A percentile compares a stretch with the other conserved stretches of the same genome.
phyloP scores from a whole-genome alignment of 768 basidiomycete species.

The Porpolomopsis calyptriformis region DNA sequence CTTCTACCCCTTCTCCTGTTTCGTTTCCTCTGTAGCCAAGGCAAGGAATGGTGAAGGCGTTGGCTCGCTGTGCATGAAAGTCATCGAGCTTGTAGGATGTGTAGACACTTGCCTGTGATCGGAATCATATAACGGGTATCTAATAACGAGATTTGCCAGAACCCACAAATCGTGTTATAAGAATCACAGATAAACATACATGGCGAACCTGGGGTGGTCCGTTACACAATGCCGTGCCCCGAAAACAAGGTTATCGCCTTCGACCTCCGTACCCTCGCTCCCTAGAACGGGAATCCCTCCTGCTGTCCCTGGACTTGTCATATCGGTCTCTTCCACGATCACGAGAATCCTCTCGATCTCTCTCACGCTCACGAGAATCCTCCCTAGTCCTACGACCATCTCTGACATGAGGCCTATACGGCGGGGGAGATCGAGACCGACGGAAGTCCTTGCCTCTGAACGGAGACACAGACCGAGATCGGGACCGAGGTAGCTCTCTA shows the following conservation, averaged over 20 bases:
- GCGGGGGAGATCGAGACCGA: slow-evolving; percentile 16
- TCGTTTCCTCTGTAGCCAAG: no score
- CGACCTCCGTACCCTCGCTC: background rate
- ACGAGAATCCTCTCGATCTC: background rate
- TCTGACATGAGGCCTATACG: background rate
- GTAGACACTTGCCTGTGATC: no score
- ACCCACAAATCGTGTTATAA: no score
- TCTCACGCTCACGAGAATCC: background rate
- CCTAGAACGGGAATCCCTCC: background rate
- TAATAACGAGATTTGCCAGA: no score
- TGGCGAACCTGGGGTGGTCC: no score
- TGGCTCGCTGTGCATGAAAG: no score
- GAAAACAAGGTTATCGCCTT: background rate
- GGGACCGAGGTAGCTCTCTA: slow-evolving; percentile 3
- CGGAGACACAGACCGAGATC: slow-evolving; percentile 13
- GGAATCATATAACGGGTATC: no score
- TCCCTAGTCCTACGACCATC: slow-evolving; percentile 4
- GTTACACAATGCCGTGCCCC: no score
- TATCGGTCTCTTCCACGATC: background rate
- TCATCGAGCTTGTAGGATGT: no score
- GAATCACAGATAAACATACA: no score
- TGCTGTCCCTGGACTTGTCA: background rate
- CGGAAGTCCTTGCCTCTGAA: slow-evolving; percentile 13
- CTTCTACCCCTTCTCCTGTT: no score
- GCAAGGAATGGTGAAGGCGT: no score